These are phyloP conservation scores for Aspergillus amoenus DNA, from an alignment of 2,329 filamentous ascomycete species.

Conservation along the genomic window DNA sequence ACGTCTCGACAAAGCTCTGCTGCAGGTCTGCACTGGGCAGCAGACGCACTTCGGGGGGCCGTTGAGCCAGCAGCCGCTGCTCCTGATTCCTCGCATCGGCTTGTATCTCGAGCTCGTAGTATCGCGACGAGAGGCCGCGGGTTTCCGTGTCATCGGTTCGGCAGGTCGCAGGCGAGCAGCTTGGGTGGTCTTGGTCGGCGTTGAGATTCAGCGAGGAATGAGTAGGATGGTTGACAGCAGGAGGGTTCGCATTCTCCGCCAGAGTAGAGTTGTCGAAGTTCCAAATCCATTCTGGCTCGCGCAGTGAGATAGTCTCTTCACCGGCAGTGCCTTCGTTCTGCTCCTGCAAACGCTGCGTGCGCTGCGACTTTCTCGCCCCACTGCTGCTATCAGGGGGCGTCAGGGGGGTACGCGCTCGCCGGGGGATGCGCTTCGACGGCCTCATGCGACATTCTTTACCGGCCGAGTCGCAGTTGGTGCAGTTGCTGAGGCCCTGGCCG, in stretches of 20 bases:
- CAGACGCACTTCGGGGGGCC: neutral
- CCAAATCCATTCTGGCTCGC: constrained; percentile 5
- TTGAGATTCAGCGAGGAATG: too few relatives aligned
- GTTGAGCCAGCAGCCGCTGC: constrained; percentile 3
- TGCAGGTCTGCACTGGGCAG: constrained; percentile 11
- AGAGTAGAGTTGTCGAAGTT: neutral
- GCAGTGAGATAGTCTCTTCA: too few relatives aligned
- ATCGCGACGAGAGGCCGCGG: constrained; percentile 5
- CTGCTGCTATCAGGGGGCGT: neutral
- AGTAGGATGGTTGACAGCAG: too few relatives aligned
- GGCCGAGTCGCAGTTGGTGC: constrained; percentile 13
- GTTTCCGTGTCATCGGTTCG: constrained; percentile 7
- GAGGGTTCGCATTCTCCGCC: neutral
- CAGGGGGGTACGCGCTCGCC: neutral
- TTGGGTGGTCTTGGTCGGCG: too few relatives aligned
- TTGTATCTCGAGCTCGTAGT: constrained; percentile 15
- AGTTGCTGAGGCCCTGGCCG: constrained; percentile 9
- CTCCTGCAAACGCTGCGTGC: neutral
- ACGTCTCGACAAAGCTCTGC: constrained; percentile 16
- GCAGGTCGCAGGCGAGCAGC: constrained; percentile 2
- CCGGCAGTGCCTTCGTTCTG: neutral
- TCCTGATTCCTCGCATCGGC: constrained; percentile 11
- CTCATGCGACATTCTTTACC: constrained; percentile 10
- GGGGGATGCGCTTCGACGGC: constrained; percentile 1
- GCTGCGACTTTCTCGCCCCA: neutral